Base-by-base conservation (phyloP, 2,329 filamentous ascomycete species). In the Alternaria burnsii region DNA sequence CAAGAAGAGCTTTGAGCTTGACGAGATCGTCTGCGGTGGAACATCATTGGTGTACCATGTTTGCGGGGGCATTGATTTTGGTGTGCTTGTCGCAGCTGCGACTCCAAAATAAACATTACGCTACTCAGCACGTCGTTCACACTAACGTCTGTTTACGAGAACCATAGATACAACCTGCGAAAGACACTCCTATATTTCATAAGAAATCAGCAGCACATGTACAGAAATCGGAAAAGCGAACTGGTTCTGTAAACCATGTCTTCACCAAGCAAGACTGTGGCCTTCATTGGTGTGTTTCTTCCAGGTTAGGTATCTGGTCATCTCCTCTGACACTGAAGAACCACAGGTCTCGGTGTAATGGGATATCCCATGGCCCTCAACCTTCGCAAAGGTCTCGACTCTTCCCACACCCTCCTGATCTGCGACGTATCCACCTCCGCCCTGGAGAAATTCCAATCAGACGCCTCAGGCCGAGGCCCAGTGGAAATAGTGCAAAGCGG, bases 291-390 rank as follows among this genome's bases (percentile, higher is more conserved):
- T 68, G 62, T 20, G 28, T 47, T 16, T 9, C 16, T 26, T 14
- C 5, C n/a, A 20, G 43, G n/a, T 14, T 26, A 24, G 5, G 5
- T 6, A 40, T 36, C 26, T 22, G 14, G 3, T 24, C n/a, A 34
- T 22, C n/a, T 12, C 14, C 42, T 30, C 14, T 22, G 38, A 44
- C 34, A 32, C 53, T 68, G n/a, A 70, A 12, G 18, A 0, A 12
- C 6, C 11, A 0, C 28, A 73, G 79, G 79, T 54, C 70, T 81
- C 1, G 79, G 79, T 7, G 77, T 80, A 34, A 81, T 81, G 79
- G 79, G 79, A 50, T 81, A 77, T 46, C 77, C 78, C 30, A 81
- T 81, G 79, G 79, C 79, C 26, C 66, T 77, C 14, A 81, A 81
- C 57, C 70, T 81, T 0, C 75, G 79, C 3, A 72, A 75, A 69